phyloP scores from a whole-genome alignment of 345 rosid genomes.

The Pseudoturritis turrita region DNA sequence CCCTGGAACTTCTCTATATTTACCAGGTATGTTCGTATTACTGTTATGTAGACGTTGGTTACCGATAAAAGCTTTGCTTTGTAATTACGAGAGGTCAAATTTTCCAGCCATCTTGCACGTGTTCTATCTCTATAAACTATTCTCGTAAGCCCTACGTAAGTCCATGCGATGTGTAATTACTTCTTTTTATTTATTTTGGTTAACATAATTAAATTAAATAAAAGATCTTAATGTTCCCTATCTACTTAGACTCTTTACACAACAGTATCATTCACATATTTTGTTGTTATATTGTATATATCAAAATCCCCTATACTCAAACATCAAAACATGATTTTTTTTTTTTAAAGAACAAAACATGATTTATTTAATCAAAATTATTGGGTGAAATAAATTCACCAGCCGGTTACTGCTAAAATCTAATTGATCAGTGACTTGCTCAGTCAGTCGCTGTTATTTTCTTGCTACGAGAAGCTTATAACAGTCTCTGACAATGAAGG shows the following conservation, averaged over 20 bases:
- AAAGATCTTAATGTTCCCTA: neutral
- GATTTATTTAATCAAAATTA: neutral
- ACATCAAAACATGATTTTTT: neutral
- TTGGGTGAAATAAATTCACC: too few relatives aligned
- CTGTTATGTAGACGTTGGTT: neutral
- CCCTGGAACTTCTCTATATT: neutral
- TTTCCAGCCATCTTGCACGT: conserved; percentile 10
- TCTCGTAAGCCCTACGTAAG: neutral
- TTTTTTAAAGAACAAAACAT: too few relatives aligned
- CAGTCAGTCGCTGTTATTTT: too few relatives aligned
- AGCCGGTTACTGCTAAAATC: too few relatives aligned
- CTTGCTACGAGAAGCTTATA: too few relatives aligned
- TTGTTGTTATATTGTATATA: neutral
- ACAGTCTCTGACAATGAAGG: too few relatives aligned
- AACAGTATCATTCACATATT: neutral
- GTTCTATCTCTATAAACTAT: neutral
- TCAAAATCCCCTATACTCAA: too few relatives aligned
- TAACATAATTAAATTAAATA: too few relatives aligned
- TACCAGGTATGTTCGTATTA: neutral
- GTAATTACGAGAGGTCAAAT: neutral
- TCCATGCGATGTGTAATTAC: neutral
- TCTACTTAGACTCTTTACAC: neutral
- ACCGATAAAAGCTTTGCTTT: neutral
- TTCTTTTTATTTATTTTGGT: too few relatives aligned
- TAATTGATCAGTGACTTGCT: too few relatives aligned